Evolutionary conservation across 495 filamentous ascomycete species (phyloP), one percentile per base, ranked within the genome.

Genomic region (Talaromyces stipitatus): DNA sequence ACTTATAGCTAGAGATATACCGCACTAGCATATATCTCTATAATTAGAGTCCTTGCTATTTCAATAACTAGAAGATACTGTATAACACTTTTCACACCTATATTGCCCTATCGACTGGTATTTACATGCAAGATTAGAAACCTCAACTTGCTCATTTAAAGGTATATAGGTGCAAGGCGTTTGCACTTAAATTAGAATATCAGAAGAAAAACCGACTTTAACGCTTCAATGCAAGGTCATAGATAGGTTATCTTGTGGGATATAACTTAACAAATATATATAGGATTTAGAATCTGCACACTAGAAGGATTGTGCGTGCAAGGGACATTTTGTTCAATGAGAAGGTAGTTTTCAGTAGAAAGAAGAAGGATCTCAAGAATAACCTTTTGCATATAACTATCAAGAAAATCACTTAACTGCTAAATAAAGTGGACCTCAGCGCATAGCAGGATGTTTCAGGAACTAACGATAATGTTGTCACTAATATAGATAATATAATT

Each of bases 201-300:
- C 1, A 48, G 24, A 33, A 43, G 10, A 69, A 57, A 33, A 50
- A 62, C 0, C 58, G 56, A 2, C 52, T 59, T 9, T 1, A 61
- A 52, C 57, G 58, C 23, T 55, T 68, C 14, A 45, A 61, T 9
- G 63, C 67, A n/a, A 60, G 59, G 48, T 66, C 67, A 1, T 60
- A 58, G 57, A 58, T 69, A 22, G 66, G 67, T 3, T 69, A 66
- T 53, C 58, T 69, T 5, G 60, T 68, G 4, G 67, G 61, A 14
- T 69, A 66, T 58, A 52, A 60, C 23, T 69, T 61, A 4, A 61
- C 67, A 16, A 68, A 69, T 51, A 62, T 66, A 20, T 69, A 61
- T 56, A 43, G 60, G 14, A 62, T 69, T 32, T 69, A 61, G 66
- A 63, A 57, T 30, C 62, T 60, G 16, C 9, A 12, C 2, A 45